A percentile compares a stretch with the other conserved stretches of the same genome.
phyloP scores from a whole-genome alignment of 164 flowering plant genomes.

The Tetrastigma voinierianum region DNA sequence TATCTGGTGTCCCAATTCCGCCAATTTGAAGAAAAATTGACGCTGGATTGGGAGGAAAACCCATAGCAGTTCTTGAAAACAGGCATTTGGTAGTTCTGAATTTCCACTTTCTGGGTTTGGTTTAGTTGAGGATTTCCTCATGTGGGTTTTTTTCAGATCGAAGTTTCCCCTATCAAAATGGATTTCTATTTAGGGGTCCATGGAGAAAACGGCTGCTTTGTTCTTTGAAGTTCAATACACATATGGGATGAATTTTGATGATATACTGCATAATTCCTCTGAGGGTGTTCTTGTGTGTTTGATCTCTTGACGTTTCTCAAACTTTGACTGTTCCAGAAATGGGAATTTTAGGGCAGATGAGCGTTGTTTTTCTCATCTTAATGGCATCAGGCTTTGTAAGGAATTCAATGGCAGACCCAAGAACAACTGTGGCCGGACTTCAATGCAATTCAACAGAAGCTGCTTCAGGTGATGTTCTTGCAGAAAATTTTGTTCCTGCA shows the following conservation, averaged over 20 bases:
- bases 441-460: slow-evolving; percentile 4
- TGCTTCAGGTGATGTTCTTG: slow-evolving; percentile 5
- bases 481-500: slow-evolving; percentile 12
- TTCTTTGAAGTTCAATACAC: no score
- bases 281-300: no score
- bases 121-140: neutral
- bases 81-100: neutral
- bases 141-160: neutral
- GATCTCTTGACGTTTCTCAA: neutral
- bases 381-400: slow-evolving; percentile 1
- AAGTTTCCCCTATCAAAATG: neutral
- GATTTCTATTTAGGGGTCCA: neutral
- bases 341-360: slow-evolving; percentile 3
- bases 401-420: slow-evolving; percentile 9
- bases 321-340: neutral
- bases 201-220: neutral
- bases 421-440: neutral
- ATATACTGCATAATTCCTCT: no score
- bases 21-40: no score
- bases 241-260: no score
- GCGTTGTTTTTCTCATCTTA: neutral
- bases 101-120: neutral
- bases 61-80: neutral
- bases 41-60: no score
- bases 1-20: no score